Evolutionary conservation across 2,329 filamentous ascomycete genomes (phyloP).

Genomic region (Macrophomina phaseolina): DNA sequence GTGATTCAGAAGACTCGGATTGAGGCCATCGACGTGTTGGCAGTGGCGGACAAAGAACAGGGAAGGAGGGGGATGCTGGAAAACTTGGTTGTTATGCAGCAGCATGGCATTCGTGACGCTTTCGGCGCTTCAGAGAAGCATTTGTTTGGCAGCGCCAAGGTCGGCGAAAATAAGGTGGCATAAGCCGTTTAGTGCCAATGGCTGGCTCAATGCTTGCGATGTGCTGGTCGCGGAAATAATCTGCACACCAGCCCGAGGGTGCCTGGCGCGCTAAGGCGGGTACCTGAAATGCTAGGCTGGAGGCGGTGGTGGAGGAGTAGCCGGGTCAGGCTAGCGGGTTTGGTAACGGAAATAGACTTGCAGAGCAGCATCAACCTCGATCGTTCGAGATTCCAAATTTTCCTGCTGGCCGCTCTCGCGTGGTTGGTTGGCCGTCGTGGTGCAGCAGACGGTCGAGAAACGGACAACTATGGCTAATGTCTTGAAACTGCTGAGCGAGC

Average conservation of each 20-base stretch:
- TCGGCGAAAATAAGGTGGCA: background rate
- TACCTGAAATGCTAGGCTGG: background rate
- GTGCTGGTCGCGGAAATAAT: background rate
- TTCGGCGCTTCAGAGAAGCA: too few relatives aligned
- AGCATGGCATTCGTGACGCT: too few relatives aligned
- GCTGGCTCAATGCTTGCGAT: background rate
- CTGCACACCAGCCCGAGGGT: background rate
- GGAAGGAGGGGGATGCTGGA: too few relatives aligned
- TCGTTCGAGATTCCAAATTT: background rate
- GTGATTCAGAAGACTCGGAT: too few relatives aligned
- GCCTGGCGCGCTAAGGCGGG: background rate
- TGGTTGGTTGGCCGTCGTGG: background rate
- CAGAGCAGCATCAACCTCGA: background rate
- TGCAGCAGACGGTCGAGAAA: background rate
- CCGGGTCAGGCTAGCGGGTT: background rate
- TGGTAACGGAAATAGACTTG: constrained; percentile 5
- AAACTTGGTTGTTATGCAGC: too few relatives aligned
- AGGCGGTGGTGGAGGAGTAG: background rate
- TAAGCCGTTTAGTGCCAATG: background rate
- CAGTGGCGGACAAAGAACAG: too few relatives aligned
- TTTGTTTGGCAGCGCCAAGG: background rate
- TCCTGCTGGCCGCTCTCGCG: background rate
- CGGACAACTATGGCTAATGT: background rate
- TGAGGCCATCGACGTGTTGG: too few relatives aligned
- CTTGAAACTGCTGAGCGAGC: background rate